Percentiles rank a stretch among this genome's conserved stretches.
These are phyloP conservation scores for Bretschneidera sinensis DNA, from an alignment of 345 rosid species.

Conservation along the genomic window DNA sequence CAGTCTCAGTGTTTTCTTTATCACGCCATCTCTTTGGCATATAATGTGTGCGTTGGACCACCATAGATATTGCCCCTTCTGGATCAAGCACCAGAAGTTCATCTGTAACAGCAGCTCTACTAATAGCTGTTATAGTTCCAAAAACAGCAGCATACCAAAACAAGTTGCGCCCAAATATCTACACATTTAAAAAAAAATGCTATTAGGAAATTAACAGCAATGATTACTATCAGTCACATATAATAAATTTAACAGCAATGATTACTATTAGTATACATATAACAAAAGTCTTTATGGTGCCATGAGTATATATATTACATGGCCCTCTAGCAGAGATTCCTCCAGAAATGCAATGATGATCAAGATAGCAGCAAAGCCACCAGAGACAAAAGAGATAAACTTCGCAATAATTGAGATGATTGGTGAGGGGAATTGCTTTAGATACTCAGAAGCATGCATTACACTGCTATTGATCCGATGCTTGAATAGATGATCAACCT, in stretches of 20 bases:
- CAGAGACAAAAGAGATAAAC: constrained; percentile 91
- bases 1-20: constrained; percentile 72
- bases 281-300: neutral
- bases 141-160: constrained; percentile 99
- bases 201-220: neutral
- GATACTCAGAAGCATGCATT: constrained; percentile 74
- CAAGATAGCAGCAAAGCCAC: constrained; percentile 95
- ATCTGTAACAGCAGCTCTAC: constrained; percentile 88
- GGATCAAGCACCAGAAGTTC: constrained; percentile 88
- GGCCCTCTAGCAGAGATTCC: constrained; percentile 98
- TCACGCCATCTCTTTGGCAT: constrained; percentile 99
- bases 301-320: constrained; percentile 45
- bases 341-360: constrained; percentile 95
- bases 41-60: constrained; percentile 88
- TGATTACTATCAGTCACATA: neutral
- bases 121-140: constrained; percentile 94
- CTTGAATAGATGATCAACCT: constrained; percentile 99
- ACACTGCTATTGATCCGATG: constrained; percentile 92
- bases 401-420: constrained; percentile 84
- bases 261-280: neutral
- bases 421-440: constrained; percentile 90
- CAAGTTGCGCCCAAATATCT: constrained; percentile 97
- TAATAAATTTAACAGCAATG: neutral
- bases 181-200: constrained; percentile 17
- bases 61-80: constrained; percentile 81